Base-by-base conservation (phyloP, 1,139 yeast species). In the Hanseniaspora gamundiae region DNA sequence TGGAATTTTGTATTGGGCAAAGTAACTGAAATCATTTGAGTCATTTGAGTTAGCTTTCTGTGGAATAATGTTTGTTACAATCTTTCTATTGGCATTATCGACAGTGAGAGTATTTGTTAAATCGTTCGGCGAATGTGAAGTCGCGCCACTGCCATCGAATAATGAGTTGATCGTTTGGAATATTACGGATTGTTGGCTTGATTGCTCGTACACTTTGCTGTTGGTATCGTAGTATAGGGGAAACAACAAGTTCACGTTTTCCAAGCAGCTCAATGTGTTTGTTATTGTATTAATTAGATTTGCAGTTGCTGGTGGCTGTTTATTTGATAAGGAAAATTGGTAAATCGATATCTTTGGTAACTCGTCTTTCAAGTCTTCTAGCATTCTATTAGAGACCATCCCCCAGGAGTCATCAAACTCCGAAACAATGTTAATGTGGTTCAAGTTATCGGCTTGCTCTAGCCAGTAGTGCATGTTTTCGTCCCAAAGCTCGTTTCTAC, bases 341-440 rank as follows among this genome's bases (percentile, higher is more conserved):
- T 83, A 74, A 0, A 84, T 53, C 19, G 71, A 58, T 2, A 71
- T 68, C 54, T 81, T 82, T 8, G 87, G 78, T 52, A 76, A 78
- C 49, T 86, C 94, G 59, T 88, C 95, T 43, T 76, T 68, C 26
- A 87, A 47, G 19, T 69, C 71, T 13, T 66, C 57, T 28, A 87
- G 49, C 50, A 79, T 53, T 39, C 70, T 70, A 31, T 67, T 60
- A 1, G 84, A 63, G 52, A 83, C 80, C 0, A 95, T 95, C 38
- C 88, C 80, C 97, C 97, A 91, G 0, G 81, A 82, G 33, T 76
- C 70, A 56, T 83, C 91, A 5, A 80, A 52, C 43, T 86, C 94
- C 0, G 82, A 72, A 2, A 79, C 57, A 0, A 84, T 46, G 51
- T 80, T 82, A 11, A 88, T 50, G 1, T 96, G 96, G 45, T 73